phyloP scores from a whole-genome alignment of 2,329 filamentous ascomycete species.

The Aureobasidium zeae region DNA sequence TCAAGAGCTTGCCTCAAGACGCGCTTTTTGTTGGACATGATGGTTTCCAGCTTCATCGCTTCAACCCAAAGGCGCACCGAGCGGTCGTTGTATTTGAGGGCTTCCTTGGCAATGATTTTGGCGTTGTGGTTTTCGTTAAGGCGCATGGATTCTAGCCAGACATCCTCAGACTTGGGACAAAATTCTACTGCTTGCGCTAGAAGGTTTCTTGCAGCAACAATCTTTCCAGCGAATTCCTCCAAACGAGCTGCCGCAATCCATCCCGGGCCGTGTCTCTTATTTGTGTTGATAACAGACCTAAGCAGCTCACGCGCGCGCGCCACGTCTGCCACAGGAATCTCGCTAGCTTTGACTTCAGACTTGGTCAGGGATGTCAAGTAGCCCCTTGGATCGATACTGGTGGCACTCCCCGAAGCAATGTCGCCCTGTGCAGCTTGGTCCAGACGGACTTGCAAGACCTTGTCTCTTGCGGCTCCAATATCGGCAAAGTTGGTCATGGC shows the following conservation, averaged over 20 bases:
- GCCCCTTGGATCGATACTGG: slow-evolving; percentile 87
- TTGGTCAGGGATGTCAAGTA: slow-evolving; percentile 89
- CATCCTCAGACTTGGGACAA: slow-evolving; percentile 89
- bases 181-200: slow-evolving; percentile 82
- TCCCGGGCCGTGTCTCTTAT: slow-evolving; percentile 85
- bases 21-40: slow-evolving; percentile 77
- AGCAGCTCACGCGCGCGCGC: slow-evolving; percentile 84
- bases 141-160: slow-evolving; percentile 92
- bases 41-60: slow-evolving; percentile 83
- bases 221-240: slow-evolving; percentile 87
- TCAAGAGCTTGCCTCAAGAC: slow-evolving; percentile 87
- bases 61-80: slow-evolving; percentile 90
- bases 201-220: slow-evolving; percentile 76
- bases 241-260: slow-evolving; percentile 92
- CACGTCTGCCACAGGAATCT: slow-evolving; percentile 85
- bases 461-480: slow-evolving; percentile 91
- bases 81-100: slow-evolving; percentile 81
- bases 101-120: slow-evolving; percentile 88
- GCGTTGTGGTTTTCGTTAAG: slow-evolving; percentile 88
- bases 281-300: slow-evolving; percentile 96
- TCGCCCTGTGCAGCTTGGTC: slow-evolving; percentile 77
- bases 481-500: slow-evolving; percentile 98
- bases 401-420: slow-evolving; percentile 66
- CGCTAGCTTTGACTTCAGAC: slow-evolving; percentile 66
- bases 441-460: slow-evolving; percentile 86